Evolutionary conservation across 2,329 filamentous ascomycete genomes (phyloP), one percentile per base, ranked within the genome.

Genomic region (Diaporthe ampelina): DNA sequence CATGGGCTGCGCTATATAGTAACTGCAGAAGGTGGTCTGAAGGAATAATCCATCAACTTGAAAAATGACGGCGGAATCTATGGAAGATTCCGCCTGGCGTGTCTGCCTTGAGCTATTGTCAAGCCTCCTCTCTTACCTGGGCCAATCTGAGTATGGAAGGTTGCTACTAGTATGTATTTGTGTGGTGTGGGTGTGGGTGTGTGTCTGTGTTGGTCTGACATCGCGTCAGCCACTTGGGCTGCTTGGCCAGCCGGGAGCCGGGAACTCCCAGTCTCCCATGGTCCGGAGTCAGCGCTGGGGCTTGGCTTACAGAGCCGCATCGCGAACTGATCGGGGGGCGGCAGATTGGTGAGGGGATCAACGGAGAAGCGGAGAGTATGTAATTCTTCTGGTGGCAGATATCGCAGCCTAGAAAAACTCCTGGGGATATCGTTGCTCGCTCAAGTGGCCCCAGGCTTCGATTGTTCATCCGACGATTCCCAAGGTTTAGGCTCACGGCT

Each of bases 101-200:
- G 63, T 68, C 63, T 68, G 63, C 63, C 63, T 68, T 68, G 63
- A 40, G 63, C 63, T 54, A 68, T 68, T 52, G 29, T 68, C 63
- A 68, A 68, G 63, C 63, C 63, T 52, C 45, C 29, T 52, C 29
- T 68, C 48, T 68, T 54, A 54, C 48, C 13, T 54, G 63, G 63
- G 48, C 63, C 63, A 68, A 68, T 68, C 63, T 54, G 19, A 40
- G 48, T 40, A 24, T 54, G 32, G 19, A 10, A 43, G 15, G 4
- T 11, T 21, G 15, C 10, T 26, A 6, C 10, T 37, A 19, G 26
- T 21, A 7, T n/a, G n/a, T 3, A 10, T 50, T 21, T 24, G 45
- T 67, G 61, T 52, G 45, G 45, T 37, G 21, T 67, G 32, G 15
- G 9, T 32, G 29, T 65, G 11, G 9, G 17, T 52, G 61, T 52